phyloP scores from a whole-genome alignment of 768 basidiomycete genomes.

The Pisolithus albus region DNA sequence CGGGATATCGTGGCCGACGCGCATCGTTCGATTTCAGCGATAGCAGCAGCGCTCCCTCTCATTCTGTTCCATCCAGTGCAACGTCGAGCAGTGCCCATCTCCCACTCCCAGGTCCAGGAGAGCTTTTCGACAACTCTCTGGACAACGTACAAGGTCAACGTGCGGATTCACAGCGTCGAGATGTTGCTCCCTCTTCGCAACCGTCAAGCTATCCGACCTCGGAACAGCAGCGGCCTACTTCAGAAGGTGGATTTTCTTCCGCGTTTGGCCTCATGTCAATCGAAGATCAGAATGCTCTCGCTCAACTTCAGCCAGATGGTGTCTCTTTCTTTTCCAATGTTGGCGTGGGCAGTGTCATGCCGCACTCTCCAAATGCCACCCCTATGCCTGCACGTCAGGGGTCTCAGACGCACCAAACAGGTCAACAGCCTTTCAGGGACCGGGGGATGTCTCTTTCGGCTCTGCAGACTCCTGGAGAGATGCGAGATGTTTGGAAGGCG shows the following conservation, averaged over 20 bases:
- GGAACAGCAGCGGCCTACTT: constrained; percentile 8
- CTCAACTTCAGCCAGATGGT: constrained; percentile 50
- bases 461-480: constrained; percentile 36
- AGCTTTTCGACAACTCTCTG: constrained; percentile 20
- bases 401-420: constrained; percentile 9
- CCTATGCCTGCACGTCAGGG: constrained; percentile 35
- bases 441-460: constrained; percentile 22
- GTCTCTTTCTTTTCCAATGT: constrained; percentile 54
- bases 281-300: constrained; percentile 64
- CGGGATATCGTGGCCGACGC: constrained; percentile 25
- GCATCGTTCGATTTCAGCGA: constrained; percentile 36
- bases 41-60: constrained; percentile 36
- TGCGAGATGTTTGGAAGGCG: constrained; percentile 68
- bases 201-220: constrained; percentile 4
- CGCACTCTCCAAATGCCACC: constrained; percentile 40
- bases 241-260: constrained; percentile 43
- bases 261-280: constrained; percentile 74
- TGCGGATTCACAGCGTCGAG: constrained; percentile 10
- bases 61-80: constrained; percentile 48
- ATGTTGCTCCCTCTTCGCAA: constrained; percentile 12
- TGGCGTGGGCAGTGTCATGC: constrained; percentile 17
- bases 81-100: constrained; percentile 47
- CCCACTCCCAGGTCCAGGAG: constrained; percentile 29
- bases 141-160: constrained; percentile 22
- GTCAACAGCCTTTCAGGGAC: constrained; percentile 12